These are phyloP conservation scores for Chaetoscypha palmicola DNA, from an alignment of 2,329 filamentous ascomycete species.

Conservation along the genomic window DNA sequence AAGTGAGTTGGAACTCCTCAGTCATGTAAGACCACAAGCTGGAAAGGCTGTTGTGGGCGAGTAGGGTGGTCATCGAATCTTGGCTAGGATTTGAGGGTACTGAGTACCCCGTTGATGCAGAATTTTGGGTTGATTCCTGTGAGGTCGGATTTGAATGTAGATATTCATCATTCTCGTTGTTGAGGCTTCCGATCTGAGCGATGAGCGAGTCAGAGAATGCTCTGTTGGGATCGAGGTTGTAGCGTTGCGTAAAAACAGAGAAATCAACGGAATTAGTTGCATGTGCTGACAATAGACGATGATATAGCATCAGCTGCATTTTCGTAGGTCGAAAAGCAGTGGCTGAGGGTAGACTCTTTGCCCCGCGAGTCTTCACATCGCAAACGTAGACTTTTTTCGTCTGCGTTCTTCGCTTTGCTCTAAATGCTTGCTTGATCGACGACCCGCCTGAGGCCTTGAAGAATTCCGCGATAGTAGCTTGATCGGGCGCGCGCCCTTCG, in stretches of 20 bases:
- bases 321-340: conserved; percentile 64
- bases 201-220: conserved; percentile 75
- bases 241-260: conserved; percentile 60
- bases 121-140: conserved; percentile 12
- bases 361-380: conserved; percentile 80
- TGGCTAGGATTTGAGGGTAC: conserved; percentile 24
- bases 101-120: conserved; percentile 24
- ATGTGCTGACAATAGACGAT: conserved; percentile 72
- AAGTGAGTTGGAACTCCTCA: conserved; percentile 43
- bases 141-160: conserved; percentile 40
- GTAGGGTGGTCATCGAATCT: conserved; percentile 35
- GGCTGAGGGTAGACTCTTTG: conserved; percentile 52
- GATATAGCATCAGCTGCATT: conserved; percentile 87
- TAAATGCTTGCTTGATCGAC: conserved; percentile 16
- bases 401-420: conserved; percentile 6
- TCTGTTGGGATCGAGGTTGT: conserved; percentile 57
- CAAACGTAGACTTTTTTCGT: conserved; percentile 59
- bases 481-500: conserved; percentile 31
- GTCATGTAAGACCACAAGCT: conserved; percentile 59
- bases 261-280: conserved; percentile 66
- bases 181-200: conserved; percentile 61
- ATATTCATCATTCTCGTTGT: no score
- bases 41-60: conserved; percentile 51
- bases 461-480: conserved; percentile 25
- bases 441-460: conserved; percentile 20